phyloP scores from a whole-genome alignment of 306 rosid species.

The Lablab purpureus region DNA sequence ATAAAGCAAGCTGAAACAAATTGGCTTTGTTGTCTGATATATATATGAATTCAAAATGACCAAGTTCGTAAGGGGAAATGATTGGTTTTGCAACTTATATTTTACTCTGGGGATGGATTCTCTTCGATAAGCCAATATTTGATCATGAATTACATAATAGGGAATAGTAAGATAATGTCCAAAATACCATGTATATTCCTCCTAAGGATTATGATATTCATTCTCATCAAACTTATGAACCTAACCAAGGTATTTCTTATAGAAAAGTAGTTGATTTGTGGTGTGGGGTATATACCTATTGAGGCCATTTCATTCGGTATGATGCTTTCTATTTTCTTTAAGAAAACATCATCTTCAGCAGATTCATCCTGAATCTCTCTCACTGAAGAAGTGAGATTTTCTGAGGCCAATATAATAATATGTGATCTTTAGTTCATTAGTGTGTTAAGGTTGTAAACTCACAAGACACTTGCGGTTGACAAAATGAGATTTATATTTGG shows the following conservation, averaged over 20 bases:
- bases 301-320: slow-evolving; percentile 95
- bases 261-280: slow-evolving; percentile 79
- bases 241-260: slow-evolving; percentile 57
- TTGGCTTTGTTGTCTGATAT: not conserved
- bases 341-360: slow-evolving; percentile 91
- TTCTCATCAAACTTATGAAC: not conserved
- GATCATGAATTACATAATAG: not conserved
- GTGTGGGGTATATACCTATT: slow-evolving; percentile 73
- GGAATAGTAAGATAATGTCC: not conserved
- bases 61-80: not conserved
- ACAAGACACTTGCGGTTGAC: slow-evolving; percentile 10
- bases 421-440: slow-evolving; percentile 30
- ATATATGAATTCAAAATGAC: not conserved
- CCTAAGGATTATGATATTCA: not conserved
- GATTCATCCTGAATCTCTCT: slow-evolving; percentile 87
- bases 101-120: not conserved
- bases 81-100: not conserved
- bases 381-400: slow-evolving; percentile 19
- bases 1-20: slow-evolving; percentile 1
- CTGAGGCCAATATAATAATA: not conserved
- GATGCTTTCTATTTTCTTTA: slow-evolving; percentile 92
- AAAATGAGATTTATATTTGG: slow-evolving; percentile 2
- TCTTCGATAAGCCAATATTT: not conserved
- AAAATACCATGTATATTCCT: not conserved
- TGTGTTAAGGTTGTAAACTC: not conserved